phyloP scores from a whole-genome alignment of 148 eudicot species.

The Silene conica region DNA sequence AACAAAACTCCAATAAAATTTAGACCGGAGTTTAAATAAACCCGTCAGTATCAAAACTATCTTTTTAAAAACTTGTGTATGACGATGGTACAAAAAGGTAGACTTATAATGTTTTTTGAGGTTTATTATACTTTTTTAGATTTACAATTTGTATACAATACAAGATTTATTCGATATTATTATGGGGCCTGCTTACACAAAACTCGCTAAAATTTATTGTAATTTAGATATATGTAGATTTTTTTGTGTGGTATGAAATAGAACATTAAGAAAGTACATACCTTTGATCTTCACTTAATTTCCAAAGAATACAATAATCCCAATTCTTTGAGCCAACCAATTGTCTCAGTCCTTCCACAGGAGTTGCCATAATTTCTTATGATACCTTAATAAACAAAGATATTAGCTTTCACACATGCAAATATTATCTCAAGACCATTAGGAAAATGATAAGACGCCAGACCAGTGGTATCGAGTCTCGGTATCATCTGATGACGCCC shows the following conservation, averaged over 20 bases:
- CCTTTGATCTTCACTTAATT: constrained; percentile 85
- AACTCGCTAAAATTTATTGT: too few species aligned
- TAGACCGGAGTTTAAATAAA: background rate
- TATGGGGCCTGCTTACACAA: too few species aligned
- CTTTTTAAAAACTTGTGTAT: too few species aligned
- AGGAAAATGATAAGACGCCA: too few species aligned
- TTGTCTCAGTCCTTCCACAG: constrained; percentile 63
- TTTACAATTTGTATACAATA: too few species aligned
- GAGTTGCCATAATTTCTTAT: constrained; percentile 33
- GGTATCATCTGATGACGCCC: too few species aligned
- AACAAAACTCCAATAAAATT: background rate
- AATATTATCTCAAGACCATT: background rate
- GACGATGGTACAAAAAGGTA: too few species aligned
- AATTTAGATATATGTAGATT: background rate
- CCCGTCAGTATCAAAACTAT: background rate
- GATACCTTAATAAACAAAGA: constrained; percentile 24
- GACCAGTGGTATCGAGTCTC: too few species aligned
- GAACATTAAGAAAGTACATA: background rate
- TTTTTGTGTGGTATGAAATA: too few species aligned
- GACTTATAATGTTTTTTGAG: too few species aligned
- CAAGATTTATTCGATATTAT: too few species aligned
- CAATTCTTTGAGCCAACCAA: constrained; percentile 60
- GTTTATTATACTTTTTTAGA: too few species aligned
- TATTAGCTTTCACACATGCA: background rate
- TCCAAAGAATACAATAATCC: constrained; percentile 88